These are phyloP conservation scores for Gossypium arboreum DNA, from an alignment of 345 rosid genomes.

Conservation along the genomic window DNA sequence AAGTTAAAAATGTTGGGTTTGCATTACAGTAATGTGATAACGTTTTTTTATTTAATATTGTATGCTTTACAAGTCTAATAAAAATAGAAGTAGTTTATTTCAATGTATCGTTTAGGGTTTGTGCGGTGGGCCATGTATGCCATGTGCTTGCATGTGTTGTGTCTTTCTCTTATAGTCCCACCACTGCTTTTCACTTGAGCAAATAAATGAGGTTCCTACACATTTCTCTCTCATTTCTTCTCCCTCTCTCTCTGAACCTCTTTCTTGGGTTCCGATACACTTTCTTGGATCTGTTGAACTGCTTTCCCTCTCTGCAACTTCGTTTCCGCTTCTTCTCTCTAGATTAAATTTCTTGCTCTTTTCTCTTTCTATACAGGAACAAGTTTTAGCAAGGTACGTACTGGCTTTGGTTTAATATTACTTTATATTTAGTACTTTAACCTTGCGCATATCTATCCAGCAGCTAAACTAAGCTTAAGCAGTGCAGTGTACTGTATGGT, in stretches of 20 bases:
- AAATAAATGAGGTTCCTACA: conserved; percentile 48
- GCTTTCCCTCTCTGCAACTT: conserved; percentile 27
- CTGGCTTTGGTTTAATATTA: neutral
- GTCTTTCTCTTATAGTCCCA: conserved; percentile 74
- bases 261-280: conserved; percentile 18
- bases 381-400: neutral
- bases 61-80: neutral
- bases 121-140: conserved; percentile 47
- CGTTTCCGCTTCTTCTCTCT: conserved; percentile 13
- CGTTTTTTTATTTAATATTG: conserved; percentile 3
- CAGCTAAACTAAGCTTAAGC: neutral
- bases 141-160: conserved; percentile 99
- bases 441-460: neutral
- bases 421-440: neutral
- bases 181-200: conserved; percentile 44
- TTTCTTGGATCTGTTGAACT: conserved; percentile 43
- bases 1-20: conserved; percentile 34
- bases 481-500: neutral
- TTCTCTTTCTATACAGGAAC: neutral
- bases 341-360: conserved; percentile 4
- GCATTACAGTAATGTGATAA: neutral
- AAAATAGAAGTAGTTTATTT: neutral
- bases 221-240: conserved; percentile 32
- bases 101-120: conserved; percentile 31
- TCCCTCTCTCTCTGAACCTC: conserved; percentile 2